Conservation (phyloP, 306 rosid genomes). For the Dryas alaskensis region DNA sequence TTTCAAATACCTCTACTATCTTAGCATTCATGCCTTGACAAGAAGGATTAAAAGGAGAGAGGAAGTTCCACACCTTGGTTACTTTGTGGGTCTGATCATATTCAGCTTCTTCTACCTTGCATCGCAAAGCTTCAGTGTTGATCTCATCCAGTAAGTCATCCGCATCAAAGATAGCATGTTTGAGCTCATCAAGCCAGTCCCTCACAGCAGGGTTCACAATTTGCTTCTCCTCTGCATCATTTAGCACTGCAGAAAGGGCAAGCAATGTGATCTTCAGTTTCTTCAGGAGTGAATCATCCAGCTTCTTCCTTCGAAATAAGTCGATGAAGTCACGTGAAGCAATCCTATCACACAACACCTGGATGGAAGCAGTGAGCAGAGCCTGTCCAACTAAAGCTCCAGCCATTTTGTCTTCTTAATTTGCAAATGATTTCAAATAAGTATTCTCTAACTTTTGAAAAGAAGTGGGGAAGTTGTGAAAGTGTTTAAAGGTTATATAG, state of each 20-base stretch:
- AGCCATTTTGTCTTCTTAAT: no score
- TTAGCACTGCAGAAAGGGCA: not conserved
- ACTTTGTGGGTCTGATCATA: not conserved
- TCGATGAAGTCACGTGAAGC: no score
- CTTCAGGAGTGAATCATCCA: not conserved
- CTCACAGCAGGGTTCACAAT: not conserved
- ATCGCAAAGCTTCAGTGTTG: not conserved
- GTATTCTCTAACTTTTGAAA: no score
- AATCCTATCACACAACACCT: no score
- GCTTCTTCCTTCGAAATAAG: not conserved
- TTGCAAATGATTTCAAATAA: no score
- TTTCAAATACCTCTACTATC: no score
- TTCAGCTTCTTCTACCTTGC: not conserved
- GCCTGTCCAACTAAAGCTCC: no score
- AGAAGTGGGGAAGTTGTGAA: no score
- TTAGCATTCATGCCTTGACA: not conserved
- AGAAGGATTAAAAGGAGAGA: not conserved
- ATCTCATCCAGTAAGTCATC: not conserved
- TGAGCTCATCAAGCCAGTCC: not conserved
- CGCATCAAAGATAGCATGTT: not conserved
- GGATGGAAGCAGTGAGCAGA: no score
- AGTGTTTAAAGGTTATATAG: no score
- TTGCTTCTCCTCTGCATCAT: constrained; percentile 5
- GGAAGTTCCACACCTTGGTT: constrained; percentile 1
- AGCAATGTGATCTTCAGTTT: not conserved